Percentiles rank a stretch among this genome's conserved stretches.
phyloP scores from a whole-genome alignment of 1,284 basidiomycete genomes.

The Abortiporus biennis region DNA sequence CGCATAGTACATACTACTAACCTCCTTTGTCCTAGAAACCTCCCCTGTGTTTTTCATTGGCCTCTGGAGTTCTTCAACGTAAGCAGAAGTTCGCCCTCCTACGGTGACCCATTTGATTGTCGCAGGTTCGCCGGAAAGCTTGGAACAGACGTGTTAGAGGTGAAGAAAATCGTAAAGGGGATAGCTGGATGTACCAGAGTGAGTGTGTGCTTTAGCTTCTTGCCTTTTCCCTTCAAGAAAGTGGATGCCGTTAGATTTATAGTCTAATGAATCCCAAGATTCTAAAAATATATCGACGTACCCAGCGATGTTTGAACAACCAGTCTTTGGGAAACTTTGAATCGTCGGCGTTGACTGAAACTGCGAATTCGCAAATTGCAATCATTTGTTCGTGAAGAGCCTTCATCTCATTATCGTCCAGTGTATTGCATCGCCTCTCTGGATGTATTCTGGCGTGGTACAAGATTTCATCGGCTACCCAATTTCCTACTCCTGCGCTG shows the following conservation, averaged over 20 bases:
- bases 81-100: constrained; percentile 77
- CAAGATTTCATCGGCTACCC: constrained; percentile 80
- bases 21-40: background rate
- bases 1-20: background rate
- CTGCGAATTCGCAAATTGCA: constrained; percentile 59
- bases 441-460: constrained; percentile 79
- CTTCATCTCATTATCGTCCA: constrained; percentile 45
- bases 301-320: constrained; percentile 72
- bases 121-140: constrained; percentile 68
- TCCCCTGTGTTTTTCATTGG: constrained; percentile 13
- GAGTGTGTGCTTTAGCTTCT: constrained; percentile 46
- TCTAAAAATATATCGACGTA: constrained; percentile 20
- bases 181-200: constrained; percentile 40
- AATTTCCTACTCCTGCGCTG: constrained; percentile 80
- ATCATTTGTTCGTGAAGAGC: constrained; percentile 52
- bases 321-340: constrained; percentile 64
- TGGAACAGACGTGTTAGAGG: background rate
- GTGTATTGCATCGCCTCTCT: constrained; percentile 57
- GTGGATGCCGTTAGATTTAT: too few relatives aligned
- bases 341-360: constrained; percentile 71
- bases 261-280: too few relatives aligned
- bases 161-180: constrained; percentile 5
- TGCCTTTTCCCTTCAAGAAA: constrained; percentile 59
- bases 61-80: constrained; percentile 62
- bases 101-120: constrained; percentile 78